Evolutionary conservation across 2,329 filamentous ascomycete genomes (phyloP), one percentile per base, ranked within the genome.

Genomic region (Arthrinium puccinioides): DNA sequence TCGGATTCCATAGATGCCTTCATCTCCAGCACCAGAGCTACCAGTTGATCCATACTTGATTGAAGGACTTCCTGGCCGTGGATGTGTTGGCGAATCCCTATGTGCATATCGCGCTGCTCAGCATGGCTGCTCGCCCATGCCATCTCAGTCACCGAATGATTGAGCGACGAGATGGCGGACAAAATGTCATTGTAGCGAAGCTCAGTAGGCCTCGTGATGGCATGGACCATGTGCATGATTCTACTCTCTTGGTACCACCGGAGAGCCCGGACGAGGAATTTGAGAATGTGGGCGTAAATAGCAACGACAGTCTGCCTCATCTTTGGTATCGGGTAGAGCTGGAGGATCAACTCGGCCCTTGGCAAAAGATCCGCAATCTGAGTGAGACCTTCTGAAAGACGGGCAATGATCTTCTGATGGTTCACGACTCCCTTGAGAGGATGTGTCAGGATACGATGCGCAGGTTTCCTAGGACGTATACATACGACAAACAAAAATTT

Each of bases 261-360:
- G 24, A 48, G 24, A 2, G 54, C 52, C 14, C 44, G 45, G 9
- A 44, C 11, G 2, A 53, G 34, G 21, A 59, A 58, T 21, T 37
- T 34, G 2, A 60, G n/a, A 13, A 59, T 46, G 9, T 48, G 27
- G 2, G 45, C 43, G 33, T 57, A 59, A 2, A 59, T 42, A 9
- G 32, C 25, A 3, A 21, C 13, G 20, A 23, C 16, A 5, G 9
- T 23, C 2, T 32, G 20, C 9, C n/a, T 19, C 31, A 32, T 11
- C 2, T n/a, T 9, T 2, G 20, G n/a, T 15, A 23, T 23, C n/a
- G 31, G 31, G 5, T 32, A 16, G 20, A 32, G 31, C 4, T 2
- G n/a, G 1, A 10, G n/a, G 9, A 10, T 21, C 6, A 34, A 16
- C n/a, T 38, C 29, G 8, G 16, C 18, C 3, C 16, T 21, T 13